Evolutionary conservation across 352 stramenopile species (phyloP).

Genomic region (Pythium dissimile): DNA sequence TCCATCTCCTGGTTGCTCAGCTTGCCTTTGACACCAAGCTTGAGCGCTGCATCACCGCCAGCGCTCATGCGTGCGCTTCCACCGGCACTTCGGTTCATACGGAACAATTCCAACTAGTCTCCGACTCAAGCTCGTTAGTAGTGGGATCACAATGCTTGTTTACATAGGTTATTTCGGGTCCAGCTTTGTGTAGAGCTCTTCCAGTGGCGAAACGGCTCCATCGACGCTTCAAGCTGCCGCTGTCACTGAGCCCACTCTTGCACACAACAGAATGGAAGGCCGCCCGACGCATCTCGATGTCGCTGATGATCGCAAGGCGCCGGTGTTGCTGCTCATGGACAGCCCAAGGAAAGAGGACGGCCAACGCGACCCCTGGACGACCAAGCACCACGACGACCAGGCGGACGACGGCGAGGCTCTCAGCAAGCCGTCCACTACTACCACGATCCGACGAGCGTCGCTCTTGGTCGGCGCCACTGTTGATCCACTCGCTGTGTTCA

Average conservation of each 20-base stretch:
- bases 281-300: neutral
- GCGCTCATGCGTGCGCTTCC: neutral
- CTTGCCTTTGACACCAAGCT: slow-evolving; percentile 40
- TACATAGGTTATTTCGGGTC: no score
- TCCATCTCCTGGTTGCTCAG: slow-evolving; percentile 75
- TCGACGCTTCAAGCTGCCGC: no score
- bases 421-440: neutral
- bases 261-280: no score
- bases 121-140: no score
- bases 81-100: neutral
- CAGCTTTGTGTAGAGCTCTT: no score
- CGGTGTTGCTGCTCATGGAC: slow-evolving; percentile 23
- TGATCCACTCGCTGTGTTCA: neutral
- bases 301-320: neutral
- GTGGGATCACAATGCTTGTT: no score
- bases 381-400: neutral
- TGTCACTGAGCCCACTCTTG: no score
- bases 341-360: slow-evolving; percentile 16
- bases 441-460: neutral
- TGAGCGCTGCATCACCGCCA: slow-evolving; percentile 4
- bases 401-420: neutral
- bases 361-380: neutral
- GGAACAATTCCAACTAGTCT: neutral
- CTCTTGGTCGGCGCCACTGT: neutral
- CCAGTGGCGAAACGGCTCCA: no score